Evolutionary conservation across 2,329 filamentous ascomycete genomes (phyloP).

Genomic region (Aspergillus luchuensis): DNA sequence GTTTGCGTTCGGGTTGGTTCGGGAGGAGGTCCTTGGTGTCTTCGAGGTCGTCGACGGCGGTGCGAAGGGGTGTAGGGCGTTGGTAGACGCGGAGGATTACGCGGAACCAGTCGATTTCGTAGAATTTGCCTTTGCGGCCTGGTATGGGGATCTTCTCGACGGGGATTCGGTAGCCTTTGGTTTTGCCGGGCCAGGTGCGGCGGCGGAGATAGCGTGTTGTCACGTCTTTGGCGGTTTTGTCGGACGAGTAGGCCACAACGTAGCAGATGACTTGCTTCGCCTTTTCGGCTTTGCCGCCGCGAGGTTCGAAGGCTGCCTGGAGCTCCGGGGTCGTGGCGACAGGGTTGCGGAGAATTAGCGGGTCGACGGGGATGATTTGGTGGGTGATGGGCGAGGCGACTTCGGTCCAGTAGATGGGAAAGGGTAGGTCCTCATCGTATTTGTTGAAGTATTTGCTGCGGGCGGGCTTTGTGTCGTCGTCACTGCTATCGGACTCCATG

Average conservation of each 20-base stretch:
- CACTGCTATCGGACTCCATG: slow-evolving; percentile 23
- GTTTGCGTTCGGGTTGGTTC: slow-evolving; percentile 69
- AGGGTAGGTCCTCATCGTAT: slow-evolving; percentile 76
- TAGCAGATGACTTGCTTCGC: slow-evolving; percentile 90
- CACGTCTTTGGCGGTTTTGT: slow-evolving; percentile 91
- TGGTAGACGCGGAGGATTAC: slow-evolving; percentile 74
- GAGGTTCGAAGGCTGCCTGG: slow-evolving; percentile 75
- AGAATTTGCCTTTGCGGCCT: slow-evolving; percentile 73
- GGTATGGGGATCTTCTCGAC: slow-evolving; percentile 79
- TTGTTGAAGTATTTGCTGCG: slow-evolving; percentile 48
- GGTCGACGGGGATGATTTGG: slow-evolving; percentile 76
- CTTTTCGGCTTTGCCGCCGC: slow-evolving; percentile 79
- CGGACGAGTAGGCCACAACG: slow-evolving; percentile 76
- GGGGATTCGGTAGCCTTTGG: slow-evolving; percentile 79
- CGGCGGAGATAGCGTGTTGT: slow-evolving; percentile 87
- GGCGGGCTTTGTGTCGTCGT: slow-evolving; percentile 24
- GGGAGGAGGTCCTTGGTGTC: slow-evolving; percentile 75
- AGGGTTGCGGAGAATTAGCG: slow-evolving; percentile 65
- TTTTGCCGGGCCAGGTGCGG: slow-evolving; percentile 80
- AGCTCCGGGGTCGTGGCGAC: slow-evolving; percentile 73
- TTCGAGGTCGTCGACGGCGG: slow-evolving; percentile 75
- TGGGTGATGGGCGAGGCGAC: slow-evolving; percentile 79
- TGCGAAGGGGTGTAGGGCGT: slow-evolving; percentile 56
- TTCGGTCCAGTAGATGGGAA: slow-evolving; percentile 92
- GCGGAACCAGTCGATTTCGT: slow-evolving; percentile 87